These are phyloP conservation scores for Claviceps purpurea DNA, from an alignment of 2,329 filamentous ascomycete genomes.

Conservation along the genomic window DNA sequence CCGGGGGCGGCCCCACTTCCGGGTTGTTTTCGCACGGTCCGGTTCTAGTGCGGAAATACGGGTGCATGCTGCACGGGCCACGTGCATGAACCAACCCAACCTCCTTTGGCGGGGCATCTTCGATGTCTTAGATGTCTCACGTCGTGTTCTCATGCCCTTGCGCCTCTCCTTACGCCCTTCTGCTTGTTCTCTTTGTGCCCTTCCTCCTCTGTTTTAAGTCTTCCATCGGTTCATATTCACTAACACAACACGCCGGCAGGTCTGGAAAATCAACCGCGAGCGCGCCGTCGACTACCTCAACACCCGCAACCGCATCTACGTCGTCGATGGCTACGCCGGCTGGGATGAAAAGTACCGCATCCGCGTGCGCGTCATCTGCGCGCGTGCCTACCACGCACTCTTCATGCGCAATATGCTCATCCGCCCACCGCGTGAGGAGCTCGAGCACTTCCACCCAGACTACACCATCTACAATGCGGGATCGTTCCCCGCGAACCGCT, in stretches of 20 bases:
- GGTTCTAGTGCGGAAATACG: no score
- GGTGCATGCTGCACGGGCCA: no score
- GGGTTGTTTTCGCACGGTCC: no score
- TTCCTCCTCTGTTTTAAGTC: no score
- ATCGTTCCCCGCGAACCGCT: constrained; percentile 96
- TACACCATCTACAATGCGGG: constrained; percentile 99
- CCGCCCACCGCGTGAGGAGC: constrained; percentile 77
- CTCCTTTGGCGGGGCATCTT: no score
- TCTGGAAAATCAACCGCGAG: constrained; percentile 99
- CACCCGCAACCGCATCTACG: constrained; percentile 97
- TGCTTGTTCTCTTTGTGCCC: no score
- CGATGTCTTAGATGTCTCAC: no score
- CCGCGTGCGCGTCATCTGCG: constrained; percentile 93
- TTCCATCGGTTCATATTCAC: neutral
- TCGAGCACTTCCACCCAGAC: constrained; percentile 95
- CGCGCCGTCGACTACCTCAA: constrained; percentile 98
- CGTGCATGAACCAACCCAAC: no score
- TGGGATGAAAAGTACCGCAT: constrained; percentile 99
- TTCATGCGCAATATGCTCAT: constrained; percentile 99
- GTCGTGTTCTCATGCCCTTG: no score
- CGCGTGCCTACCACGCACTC: constrained; percentile 95
- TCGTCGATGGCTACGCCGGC: constrained; percentile 91
- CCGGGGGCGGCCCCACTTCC: no score
- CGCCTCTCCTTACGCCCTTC: no score
- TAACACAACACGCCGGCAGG: constrained; percentile 36